Conservation (phyloP, 805 yeast species). For the Metschnikowia colocasiae region DNA sequence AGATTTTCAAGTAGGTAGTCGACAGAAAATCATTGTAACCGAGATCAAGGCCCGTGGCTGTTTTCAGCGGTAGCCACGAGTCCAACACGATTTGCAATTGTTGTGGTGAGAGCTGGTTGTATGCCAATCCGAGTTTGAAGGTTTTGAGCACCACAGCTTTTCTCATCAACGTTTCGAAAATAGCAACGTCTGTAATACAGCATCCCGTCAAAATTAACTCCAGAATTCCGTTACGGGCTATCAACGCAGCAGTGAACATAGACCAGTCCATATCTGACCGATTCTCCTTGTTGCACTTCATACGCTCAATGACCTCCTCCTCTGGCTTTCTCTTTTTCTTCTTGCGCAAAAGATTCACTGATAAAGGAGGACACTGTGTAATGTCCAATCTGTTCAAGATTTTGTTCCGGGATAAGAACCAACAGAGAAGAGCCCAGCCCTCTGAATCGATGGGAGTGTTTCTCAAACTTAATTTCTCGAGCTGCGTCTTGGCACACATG, state of each 20-base stretch:
- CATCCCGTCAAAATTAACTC: constrained; percentile 79
- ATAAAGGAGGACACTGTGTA: constrained; percentile 59
- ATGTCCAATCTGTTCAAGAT: constrained; percentile 60
- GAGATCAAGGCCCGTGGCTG: constrained; percentile 69
- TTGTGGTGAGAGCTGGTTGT: constrained; percentile 57
- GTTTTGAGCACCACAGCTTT: constrained; percentile 56
- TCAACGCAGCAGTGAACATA: constrained; percentile 64
- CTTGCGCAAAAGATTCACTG: constrained; percentile 42
- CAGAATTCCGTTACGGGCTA: constrained; percentile 69
- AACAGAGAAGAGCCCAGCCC: constrained; percentile 79
- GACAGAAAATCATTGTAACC: constrained; percentile 73
- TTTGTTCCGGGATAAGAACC: constrained; percentile 63
- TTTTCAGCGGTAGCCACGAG: constrained; percentile 51
- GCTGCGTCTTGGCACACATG: constrained; percentile 56
- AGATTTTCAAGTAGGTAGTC: constrained; percentile 29
- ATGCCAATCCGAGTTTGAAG: constrained; percentile 69
- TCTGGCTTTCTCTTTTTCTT: constrained; percentile 26
- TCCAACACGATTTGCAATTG: constrained; percentile 53
- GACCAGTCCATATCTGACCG: constrained; percentile 84
- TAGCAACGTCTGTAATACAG: constrained; percentile 51
- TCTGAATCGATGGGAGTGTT: constrained; percentile 68
- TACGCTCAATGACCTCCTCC: constrained; percentile 32
- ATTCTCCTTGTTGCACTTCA: constrained; percentile 48
- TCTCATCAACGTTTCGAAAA: constrained; percentile 53
- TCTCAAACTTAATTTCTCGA: constrained; percentile 71